Base-by-base conservation (phyloP, 148 eudicot species). In the Vaccinium myrtillus region DNA sequence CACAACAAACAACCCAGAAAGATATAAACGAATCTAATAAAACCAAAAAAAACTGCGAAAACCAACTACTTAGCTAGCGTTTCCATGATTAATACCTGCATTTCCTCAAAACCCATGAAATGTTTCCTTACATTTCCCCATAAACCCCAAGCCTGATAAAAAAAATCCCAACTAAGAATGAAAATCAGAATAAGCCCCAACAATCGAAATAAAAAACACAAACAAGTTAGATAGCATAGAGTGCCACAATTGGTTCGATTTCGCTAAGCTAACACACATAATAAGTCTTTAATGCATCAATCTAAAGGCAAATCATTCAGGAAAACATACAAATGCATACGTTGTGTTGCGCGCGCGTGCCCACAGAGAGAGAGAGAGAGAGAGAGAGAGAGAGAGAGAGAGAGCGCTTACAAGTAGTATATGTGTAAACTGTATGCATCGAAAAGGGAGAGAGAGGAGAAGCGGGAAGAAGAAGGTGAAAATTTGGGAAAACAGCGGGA, bases 391-490 rank as follows among this genome's bases (percentile, higher is more conserved):
- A 2, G 36, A 69, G 74, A 3, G 3, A 23, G 55, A 48, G 56
- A 43, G 55, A 10, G 15, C 19, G 73, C 77, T 36, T 36, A 82
- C 78, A n/a, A 21, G 83, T 25, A 36, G 39, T 67, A 25, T n/a
- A 21, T 23, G 71, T 10, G 71, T 77, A 2, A 13, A 14, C 18
- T 27, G 11, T 53, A 19, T 59, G 54, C 8, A 15, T 27, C 13
- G 1, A 69, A 73, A 65, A 55, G 84, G 39, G 84, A 70, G 18
- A 8, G 75, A 63, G 56, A 15, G 83, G 8, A 65, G 75, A 18
- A 55, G 84, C 84, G 84, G 84, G 84, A 82, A 83, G 18, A 19
- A 73, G 48, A 32, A 46, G 32, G 78, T 49, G 58, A 83, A 83
- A 65, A 46, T 32, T 13, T 54, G 75, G 65, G 84, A 46, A 69